A percentile compares a stretch with the other conserved stretches of the same genome.
phyloP scores from a whole-genome alignment of 2,329 filamentous ascomycete species.

The Rhynchosporium agropyri region DNA sequence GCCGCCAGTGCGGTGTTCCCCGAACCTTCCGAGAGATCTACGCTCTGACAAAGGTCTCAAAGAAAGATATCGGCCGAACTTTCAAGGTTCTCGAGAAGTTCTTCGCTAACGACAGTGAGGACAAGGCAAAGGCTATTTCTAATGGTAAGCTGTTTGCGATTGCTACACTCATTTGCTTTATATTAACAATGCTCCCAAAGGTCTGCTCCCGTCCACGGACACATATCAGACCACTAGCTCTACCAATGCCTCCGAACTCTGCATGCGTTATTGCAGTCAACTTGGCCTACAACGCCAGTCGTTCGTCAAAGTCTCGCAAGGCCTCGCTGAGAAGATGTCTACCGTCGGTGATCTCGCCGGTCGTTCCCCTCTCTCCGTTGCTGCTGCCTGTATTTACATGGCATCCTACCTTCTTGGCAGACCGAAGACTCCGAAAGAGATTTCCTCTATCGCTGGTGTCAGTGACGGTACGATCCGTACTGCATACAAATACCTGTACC shows the following conservation, averaged over 20 bases:
- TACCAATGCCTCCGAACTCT: constrained; percentile 81
- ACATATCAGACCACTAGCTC: constrained; percentile 75
- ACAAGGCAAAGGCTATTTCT: constrained; percentile 54
- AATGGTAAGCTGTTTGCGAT: constrained; percentile 52
- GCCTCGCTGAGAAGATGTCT: constrained; percentile 76
- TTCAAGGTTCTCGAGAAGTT: constrained; percentile 94
- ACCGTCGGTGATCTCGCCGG: constrained; percentile 79
- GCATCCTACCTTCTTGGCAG: constrained; percentile 84
- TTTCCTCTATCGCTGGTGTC: constrained; percentile 81
- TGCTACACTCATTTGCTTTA: constrained; percentile 30
- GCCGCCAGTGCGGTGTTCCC: constrained; percentile 82
- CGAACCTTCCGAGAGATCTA: constrained; percentile 95
- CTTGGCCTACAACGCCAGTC: constrained; percentile 72
- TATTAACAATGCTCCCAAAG: constrained; percentile 41
- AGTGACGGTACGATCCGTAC: constrained; percentile 97
- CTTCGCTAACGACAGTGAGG: constrained; percentile 71
- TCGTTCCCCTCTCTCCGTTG: constrained; percentile 89
- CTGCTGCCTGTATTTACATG: constrained; percentile 96
- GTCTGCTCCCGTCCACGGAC: constrained; percentile 45
- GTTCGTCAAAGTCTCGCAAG: constrained; percentile 78
- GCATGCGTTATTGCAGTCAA: constrained; percentile 85
- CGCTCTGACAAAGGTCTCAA: constrained; percentile 87
- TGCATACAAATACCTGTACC: constrained; percentile 87
- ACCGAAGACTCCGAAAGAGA: constrained; percentile 79
- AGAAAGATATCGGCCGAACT: constrained; percentile 95